Evolutionary conservation across 2,329 filamentous ascomycete species (phyloP).

Genomic region (Sphaerulina musiva): DNA sequence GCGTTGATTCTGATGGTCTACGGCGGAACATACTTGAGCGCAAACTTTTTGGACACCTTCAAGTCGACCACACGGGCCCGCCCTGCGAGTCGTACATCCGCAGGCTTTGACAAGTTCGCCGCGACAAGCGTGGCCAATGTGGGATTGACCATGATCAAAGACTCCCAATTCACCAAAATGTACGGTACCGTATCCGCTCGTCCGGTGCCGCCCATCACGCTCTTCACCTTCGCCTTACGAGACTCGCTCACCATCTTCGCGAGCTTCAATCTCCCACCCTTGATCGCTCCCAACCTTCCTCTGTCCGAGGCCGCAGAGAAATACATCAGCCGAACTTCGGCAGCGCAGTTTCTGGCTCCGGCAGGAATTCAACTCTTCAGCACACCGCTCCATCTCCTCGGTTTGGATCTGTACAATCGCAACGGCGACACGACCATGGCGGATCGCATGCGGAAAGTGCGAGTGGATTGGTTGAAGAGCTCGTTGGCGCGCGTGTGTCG

Average conservation of each 20-base stretch:
- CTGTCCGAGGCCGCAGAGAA: constrained; percentile 42
- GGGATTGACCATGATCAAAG: constrained; percentile 80
- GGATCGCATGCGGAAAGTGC: constrained; percentile 62
- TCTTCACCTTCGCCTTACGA: constrained; percentile 70
- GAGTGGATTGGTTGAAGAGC: constrained; percentile 68
- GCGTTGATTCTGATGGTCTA: constrained; percentile 65
- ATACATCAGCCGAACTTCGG: constrained; percentile 41
- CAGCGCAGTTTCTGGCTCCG: constrained; percentile 75
- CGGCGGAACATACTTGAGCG: constrained; percentile 81
- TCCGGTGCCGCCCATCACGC: constrained; percentile 56
- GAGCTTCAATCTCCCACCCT: constrained; percentile 78
- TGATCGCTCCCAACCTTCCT: constrained; percentile 64
- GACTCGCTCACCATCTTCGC: constrained; percentile 89
- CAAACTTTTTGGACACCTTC: constrained; percentile 78
- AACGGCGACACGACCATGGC: constrained; percentile 43
- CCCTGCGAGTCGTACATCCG: constrained; percentile 58
- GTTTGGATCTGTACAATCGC: constrained; percentile 80
- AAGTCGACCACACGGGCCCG: constrained; percentile 56
- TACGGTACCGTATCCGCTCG: constrained; percentile 58
- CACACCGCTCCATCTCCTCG: constrained; percentile 78
- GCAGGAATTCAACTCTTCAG: constrained; percentile 71
- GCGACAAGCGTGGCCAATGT: constrained; percentile 78
- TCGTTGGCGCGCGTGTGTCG: constrained; percentile 69
- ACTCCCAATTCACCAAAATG: constrained; percentile 74
- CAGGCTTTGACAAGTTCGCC: constrained; percentile 72